Conservation (phyloP, 371 early-diverging fungal species). For the Nosema granulosis region DNA sequence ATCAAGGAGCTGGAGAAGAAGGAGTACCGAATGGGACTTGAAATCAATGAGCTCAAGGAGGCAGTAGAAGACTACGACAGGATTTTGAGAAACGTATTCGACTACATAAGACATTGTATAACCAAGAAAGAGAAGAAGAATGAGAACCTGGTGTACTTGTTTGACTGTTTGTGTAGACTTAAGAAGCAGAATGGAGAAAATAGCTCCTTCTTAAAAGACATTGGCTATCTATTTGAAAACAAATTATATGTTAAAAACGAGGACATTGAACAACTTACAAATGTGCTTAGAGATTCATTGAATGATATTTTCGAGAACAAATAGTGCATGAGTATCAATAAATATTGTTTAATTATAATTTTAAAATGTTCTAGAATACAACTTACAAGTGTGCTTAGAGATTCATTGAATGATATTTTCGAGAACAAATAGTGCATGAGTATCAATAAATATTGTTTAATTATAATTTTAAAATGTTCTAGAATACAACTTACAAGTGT, state of each 20-base stretch:
- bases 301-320: slow-evolving; percentile 38
- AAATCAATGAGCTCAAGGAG: slow-evolving; percentile 48
- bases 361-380: too few relatives aligned
- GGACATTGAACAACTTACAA: slow-evolving; percentile 35
- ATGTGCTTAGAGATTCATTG: slow-evolving; percentile 26
- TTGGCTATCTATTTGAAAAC: slow-evolving; percentile 34
- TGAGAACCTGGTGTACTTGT: slow-evolving; percentile 40
- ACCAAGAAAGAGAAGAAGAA: slow-evolving; percentile 9
- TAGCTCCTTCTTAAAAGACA: slow-evolving; percentile 31
- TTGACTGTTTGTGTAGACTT: slow-evolving; percentile 45
- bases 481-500: slow-evolving; percentile 28
- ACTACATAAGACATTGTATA: slow-evolving; percentile 27
- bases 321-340: too few relatives aligned
- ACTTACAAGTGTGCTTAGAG: slow-evolving; percentile 31
- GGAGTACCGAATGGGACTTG: slow-evolving; percentile 27
- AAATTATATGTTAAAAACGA: slow-evolving; percentile 41
- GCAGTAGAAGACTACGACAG: slow-evolving; percentile 45
- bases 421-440: slow-evolving; percentile 23
- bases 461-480: too few relatives aligned
- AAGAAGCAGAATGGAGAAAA: slow-evolving; percentile 34
- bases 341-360: too few relatives aligned
- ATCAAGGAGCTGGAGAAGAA: slow-evolving; percentile 57
- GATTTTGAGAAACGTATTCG: slow-evolving; percentile 40
- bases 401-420: slow-evolving; percentile 32
- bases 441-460: too few relatives aligned